These are phyloP conservation scores for Colletotrichum sp. DNA, from an alignment of 2,329 filamentous ascomycete genomes.

Conservation along the genomic window DNA sequence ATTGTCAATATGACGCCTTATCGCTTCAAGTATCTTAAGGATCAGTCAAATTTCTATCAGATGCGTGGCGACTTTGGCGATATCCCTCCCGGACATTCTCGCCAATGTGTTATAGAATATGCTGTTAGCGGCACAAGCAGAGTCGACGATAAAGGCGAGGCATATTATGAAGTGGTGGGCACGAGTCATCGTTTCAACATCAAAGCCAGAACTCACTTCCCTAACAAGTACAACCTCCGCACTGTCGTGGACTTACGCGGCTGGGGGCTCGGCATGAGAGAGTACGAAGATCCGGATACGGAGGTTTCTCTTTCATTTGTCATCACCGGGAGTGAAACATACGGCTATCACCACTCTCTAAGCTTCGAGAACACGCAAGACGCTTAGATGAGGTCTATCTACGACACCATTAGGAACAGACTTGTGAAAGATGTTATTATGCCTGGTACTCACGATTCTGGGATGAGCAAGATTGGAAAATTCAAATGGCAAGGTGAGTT, in stretches of 20 bases:
- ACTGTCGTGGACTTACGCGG: conserved; percentile 34
- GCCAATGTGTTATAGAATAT: conserved; percentile 32
- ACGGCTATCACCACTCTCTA: conserved; percentile 35
- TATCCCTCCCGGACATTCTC: conserved; percentile 33
- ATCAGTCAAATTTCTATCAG: conserved; percentile 34
- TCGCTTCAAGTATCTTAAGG: conserved; percentile 21
- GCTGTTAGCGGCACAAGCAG: conserved; percentile 17
- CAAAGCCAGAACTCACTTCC: conserved; percentile 33
- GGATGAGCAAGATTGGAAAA: conserved; percentile 44
- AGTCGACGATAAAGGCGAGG: conserved; percentile 33
- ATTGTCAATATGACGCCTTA: conserved; percentile 40
- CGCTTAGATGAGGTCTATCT: conserved; percentile 37
- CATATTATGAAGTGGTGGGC: conserved; percentile 33
- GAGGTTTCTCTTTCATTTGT: conserved; percentile 35
- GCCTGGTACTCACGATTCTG: conserved; percentile 53
- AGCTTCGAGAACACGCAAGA: conserved; percentile 25
- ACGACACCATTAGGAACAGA: conserved; percentile 38
- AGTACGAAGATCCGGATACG: conserved; percentile 34
- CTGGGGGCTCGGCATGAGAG: conserved; percentile 37
- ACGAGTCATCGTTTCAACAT: conserved; percentile 34
- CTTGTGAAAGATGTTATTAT: conserved; percentile 51
- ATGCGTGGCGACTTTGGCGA: conserved; percentile 36
- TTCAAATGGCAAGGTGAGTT: background rate
- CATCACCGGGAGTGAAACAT: conserved; percentile 38
- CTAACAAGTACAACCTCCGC: conserved; percentile 27